Conservation (phyloP, 2,329 filamentous ascomycete genomes). For the Coniella lustricola region DNA sequence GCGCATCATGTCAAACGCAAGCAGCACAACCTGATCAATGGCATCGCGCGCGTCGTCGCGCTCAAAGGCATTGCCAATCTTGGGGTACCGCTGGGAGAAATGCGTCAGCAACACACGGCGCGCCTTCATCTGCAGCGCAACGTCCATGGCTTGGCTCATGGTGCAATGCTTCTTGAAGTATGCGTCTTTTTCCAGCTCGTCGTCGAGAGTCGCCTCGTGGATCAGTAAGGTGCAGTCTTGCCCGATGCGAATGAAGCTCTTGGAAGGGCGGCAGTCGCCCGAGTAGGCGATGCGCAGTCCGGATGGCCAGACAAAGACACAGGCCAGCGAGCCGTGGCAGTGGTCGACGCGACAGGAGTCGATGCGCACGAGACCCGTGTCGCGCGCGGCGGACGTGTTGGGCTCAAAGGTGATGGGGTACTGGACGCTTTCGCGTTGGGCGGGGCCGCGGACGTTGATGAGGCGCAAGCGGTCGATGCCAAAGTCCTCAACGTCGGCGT, state of each 20-base stretch:
- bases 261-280: conserved; percentile 81
- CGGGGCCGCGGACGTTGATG: conserved; percentile 18
- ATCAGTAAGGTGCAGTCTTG: conserved; percentile 73
- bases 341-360: conserved; percentile 65
- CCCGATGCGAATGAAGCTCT: conserved; percentile 63
- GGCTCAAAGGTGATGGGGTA: conserved; percentile 28
- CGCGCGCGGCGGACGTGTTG: conserved; percentile 28
- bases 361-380: conserved; percentile 56
- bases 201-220: conserved; percentile 94
- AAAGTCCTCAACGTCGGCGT: conserved; percentile 68
- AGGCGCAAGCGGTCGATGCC: conserved; percentile 51
- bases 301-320: conserved; percentile 68
- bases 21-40: conserved; percentile 53
- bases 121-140: conserved; percentile 74
- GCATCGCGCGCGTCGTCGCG: conserved; percentile 24
- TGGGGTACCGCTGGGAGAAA: conserved; percentile 90
- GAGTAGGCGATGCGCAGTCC: conserved; percentile 88
- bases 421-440: conserved; percentile 2
- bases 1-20: conserved; percentile 75
- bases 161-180: conserved; percentile 86
- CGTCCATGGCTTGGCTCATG: conserved; percentile 72
- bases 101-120: conserved; percentile 80
- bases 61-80: conserved; percentile 36
- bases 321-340: conserved; percentile 71
- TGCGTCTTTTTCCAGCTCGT: conserved; percentile 73